Evolutionary conservation across 805 yeast species (phyloP).

Genomic region (Huiozyma naganishii): DNA sequence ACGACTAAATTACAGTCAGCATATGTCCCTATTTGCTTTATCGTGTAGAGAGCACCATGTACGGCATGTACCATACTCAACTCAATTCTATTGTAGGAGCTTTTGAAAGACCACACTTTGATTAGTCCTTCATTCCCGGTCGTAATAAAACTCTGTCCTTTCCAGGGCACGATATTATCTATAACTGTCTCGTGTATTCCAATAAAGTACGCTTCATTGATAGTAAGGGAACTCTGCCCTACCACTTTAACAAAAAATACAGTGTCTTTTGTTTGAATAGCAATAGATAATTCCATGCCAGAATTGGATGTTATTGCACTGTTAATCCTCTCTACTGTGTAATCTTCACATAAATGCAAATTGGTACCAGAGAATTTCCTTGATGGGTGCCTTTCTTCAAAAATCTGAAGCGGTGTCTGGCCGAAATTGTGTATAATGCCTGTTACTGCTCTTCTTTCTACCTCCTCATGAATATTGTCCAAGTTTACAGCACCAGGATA

Average conservation of each 20-base stretch:
- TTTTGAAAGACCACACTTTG: slow-evolving; percentile 38
- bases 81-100: slow-evolving; percentile 12
- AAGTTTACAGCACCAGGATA: slow-evolving; percentile 76
- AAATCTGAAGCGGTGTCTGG: slow-evolving; percentile 73
- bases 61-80: slow-evolving; percentile 39
- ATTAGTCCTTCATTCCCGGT: slow-evolving; percentile 49
- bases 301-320: too few species aligned
- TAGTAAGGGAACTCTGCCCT: neutral
- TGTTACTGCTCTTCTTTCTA: slow-evolving; percentile 64
- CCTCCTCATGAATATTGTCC: slow-evolving; percentile 61
- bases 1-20: slow-evolving; percentile 44
- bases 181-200: slow-evolving; percentile 26
- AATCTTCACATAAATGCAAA: neutral
- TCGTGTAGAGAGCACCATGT: slow-evolving; percentile 19
- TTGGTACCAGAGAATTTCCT: slow-evolving; percentile 11
- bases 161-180: slow-evolving; percentile 19
- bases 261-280: neutral
- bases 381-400: slow-evolving; percentile 54
- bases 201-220: slow-evolving; percentile 14
- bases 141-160: slow-evolving; percentile 22
- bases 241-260: slow-evolving; percentile 2
- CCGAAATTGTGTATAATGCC: slow-evolving; percentile 89
- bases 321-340: neutral
- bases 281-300: slow-evolving; percentile 6
- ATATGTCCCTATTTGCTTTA: slow-evolving; percentile 39